Evolutionary conservation across 352 stramenopile species (phyloP).

Genomic region (Phytophthora hybrid): DNA sequence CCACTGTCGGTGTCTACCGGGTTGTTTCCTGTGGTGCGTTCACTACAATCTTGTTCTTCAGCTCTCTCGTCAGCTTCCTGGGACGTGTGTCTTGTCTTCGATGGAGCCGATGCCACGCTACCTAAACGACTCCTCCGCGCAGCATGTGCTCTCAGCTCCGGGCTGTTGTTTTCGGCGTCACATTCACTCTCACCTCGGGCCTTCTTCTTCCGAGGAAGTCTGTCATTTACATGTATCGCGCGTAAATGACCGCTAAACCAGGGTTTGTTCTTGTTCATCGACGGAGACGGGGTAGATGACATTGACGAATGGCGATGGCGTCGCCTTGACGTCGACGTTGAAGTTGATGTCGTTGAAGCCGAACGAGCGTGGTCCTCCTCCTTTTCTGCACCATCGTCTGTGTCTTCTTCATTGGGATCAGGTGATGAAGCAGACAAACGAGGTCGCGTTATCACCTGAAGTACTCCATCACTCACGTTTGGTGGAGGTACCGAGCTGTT

Average conservation of each 20-base stretch:
- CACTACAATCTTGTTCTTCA: conserved; percentile 13
- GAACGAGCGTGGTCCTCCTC: conserved; percentile 22
- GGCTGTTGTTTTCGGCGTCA: conserved; percentile 34
- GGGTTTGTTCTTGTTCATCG: conserved; percentile 45
- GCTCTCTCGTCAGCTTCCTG: conserved; percentile 37
- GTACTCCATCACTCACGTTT: conserved; percentile 19
- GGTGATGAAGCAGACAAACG: conserved; percentile 37
- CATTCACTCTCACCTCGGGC: conserved; percentile 37
- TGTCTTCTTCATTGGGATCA: conserved; percentile 36
- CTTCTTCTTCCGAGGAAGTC: conserved; percentile 64
- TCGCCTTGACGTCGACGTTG: conserved; percentile 27
- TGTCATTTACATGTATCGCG: conserved; percentile 76
- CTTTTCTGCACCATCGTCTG: conserved; percentile 32
- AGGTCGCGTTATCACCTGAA: conserved; percentile 16
- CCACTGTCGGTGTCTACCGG: conserved; percentile 17
- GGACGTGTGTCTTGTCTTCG: conserved; percentile 29
- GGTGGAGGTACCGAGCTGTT: conserved; percentile 19
- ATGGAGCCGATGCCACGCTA: conserved; percentile 31
- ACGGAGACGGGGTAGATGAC: conserved; percentile 26
- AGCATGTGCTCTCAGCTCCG: conserved; percentile 22
- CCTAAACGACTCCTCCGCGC: conserved; percentile 23
- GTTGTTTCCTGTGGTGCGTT: conserved; percentile 21
- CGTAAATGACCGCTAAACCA: conserved; percentile 81
- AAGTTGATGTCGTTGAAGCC: conserved; percentile 5
- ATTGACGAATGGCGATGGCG: conserved; percentile 41